Evolutionary conservation across 2,329 filamentous ascomycete species (phyloP), one percentile per base, ranked within the genome.

Genomic region (Ceratocystis cacaofunesta): DNA sequence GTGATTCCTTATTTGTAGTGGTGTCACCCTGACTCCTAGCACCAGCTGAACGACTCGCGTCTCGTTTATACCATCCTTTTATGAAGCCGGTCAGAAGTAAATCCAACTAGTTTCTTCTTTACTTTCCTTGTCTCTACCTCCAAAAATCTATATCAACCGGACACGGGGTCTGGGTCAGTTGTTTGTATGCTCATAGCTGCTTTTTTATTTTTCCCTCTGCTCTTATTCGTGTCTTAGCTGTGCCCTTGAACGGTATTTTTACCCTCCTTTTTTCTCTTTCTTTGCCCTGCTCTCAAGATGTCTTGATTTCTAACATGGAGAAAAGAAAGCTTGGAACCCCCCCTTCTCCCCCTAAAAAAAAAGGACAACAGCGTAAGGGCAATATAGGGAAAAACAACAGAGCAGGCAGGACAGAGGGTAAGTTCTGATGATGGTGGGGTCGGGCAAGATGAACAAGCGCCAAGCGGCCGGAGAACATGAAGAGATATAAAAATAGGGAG

Each of bases 1-100:
- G 48, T 52, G 19, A 10, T 52, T 52, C 8, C 22, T 22, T 52
- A 15, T 62, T 46, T 63, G n/a, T 69, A 82, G 80, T 68, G 80
- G 80, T 78, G 78, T 81, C 61, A 82, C 80, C 46, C 72, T 82
- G 63, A 79, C 82, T 73, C 79, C 80, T 52, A 80, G 76, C 73
- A 76, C 74, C 66, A 74, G 76, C 67, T 79, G 77, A 75, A n/a
- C 50, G 63, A 61, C 58, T 63, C 50, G 62, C 60, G 12, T 19
- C 12, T 22, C 41, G 22, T 44, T n/a, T 43, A 5, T 43, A 61
- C 17, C 43, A 25, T 43, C 25, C 55, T 58, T 58, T 58, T 28
- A 58, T 30, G 17, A 32, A 30, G 55, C 55, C 30, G 22, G 30
- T 36, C 30, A 36, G 17, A 58, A 58, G 17, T 32, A 36, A 52